Base-by-base conservation (phyloP, 2,329 filamentous ascomycete species). In the Verticillium dahliae region DNA sequence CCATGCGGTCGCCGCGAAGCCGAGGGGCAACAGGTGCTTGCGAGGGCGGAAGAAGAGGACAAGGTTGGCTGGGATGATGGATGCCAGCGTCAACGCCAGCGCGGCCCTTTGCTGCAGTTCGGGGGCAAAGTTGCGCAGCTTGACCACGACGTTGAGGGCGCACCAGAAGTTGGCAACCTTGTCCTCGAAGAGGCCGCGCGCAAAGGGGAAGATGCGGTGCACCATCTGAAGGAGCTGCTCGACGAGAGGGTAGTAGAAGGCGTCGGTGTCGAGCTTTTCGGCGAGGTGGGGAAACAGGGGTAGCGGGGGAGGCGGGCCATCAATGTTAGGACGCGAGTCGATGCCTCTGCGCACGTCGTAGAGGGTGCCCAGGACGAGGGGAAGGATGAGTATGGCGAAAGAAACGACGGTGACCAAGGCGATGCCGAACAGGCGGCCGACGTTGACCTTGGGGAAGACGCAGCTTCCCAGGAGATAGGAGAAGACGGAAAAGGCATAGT, bases 151-250 rank as follows among this genome's bases (percentile, higher is more conserved):
- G 72, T 98, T 96, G 61, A 94, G 81, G 4, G 92, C 89, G 72
- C 95, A 99, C 95, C 95, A 99, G 70, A 97, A 90, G 72, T 99
- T 99, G 70, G 95, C 95, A 22, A 99, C 96, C 76, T 99, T 99
- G 79, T 98, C 95, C 76, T 99, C 96, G 70, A 98, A 99, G 6
- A 99, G 79, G 3, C 95, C 95, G n/a, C 95, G 87, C 1, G 93
- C 87, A 71, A 99, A 97, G 1, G 96, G 95, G 69, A 99, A 98
- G 62, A 98, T 85, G n/a, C 95, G 89, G 73, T 97, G 91, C 11
- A 97, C 77, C 68, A 92, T 85, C 75, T 99, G 96, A 0, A 88
- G 80, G 39, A 96, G 69, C 73, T 97, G 92, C 70, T 95, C 85
- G 4, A 93, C 70, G 13, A 91, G 74, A 0, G 91, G 88, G 70